Percentiles rank a stretch among this genome's conserved stretches.
Evolutionary conservation across 2,329 filamentous ascomycete genomes (phyloP).

Genomic region (Ramichloridium luteum): DNA sequence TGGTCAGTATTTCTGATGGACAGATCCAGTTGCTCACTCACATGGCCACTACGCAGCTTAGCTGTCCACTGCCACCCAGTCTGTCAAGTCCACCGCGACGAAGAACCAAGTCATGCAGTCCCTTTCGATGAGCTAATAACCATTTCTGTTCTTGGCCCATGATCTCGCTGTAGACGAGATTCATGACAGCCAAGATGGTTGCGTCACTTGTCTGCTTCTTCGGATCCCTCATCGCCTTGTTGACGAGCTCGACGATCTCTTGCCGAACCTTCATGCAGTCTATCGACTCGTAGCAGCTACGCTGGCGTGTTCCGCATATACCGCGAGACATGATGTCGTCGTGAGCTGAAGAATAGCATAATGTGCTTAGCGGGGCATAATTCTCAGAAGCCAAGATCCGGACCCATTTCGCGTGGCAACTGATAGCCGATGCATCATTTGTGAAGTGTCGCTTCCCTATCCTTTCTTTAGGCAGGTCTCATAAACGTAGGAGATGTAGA

Average conservation of each 20-base stretch:
- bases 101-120: slow-evolving; percentile 19
- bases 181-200: slow-evolving; percentile 23
- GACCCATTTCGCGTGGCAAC: slow-evolving; percentile 19
- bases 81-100: slow-evolving; percentile 20
- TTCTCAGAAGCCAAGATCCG: slow-evolving; percentile 16
- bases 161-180: slow-evolving; percentile 22
- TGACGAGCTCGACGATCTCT: slow-evolving; percentile 18
- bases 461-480: too few relatives aligned
- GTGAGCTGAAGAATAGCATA: slow-evolving; percentile 23
- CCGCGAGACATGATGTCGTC: slow-evolving; percentile 22
- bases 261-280: slow-evolving; percentile 14
- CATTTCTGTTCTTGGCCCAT: slow-evolving; percentile 17
- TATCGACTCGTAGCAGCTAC: slow-evolving; percentile 10
- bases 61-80: slow-evolving; percentile 17
- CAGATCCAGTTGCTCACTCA: slow-evolving; percentile 4
- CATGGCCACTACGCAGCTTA: slow-evolving; percentile 18
- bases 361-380: slow-evolving; percentile 21
- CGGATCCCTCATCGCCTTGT: slow-evolving; percentile 17
- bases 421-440: too few relatives aligned
- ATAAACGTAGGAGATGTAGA: too few relatives aligned
- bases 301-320: slow-evolving; percentile 9
- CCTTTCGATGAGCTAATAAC: slow-evolving; percentile 18
- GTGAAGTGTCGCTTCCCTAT: too few relatives aligned
- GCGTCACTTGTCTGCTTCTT: slow-evolving; percentile 16
- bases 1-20: too few relatives aligned